These are phyloP conservation scores for Sporothrix variecibatus DNA, from an alignment of 2,329 filamentous ascomycete genomes.

Conservation along the genomic window DNA sequence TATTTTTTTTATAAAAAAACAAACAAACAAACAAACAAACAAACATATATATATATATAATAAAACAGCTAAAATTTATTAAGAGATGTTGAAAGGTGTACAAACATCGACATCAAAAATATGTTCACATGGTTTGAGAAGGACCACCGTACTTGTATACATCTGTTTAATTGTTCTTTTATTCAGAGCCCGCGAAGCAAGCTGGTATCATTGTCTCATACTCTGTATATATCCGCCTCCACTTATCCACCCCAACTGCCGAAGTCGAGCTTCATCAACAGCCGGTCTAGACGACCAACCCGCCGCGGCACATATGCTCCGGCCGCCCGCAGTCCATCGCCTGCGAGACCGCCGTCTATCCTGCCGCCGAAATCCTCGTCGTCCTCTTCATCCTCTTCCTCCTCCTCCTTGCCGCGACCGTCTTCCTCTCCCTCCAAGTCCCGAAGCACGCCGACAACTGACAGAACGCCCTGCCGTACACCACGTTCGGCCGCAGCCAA, in stretches of 20 bases:
- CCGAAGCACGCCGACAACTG: slow-evolving; percentile 61
- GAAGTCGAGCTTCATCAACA: slow-evolving; percentile 89
- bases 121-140: too few species aligned
- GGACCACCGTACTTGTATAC: neutral
- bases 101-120: neutral
- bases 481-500: slow-evolving; percentile 64
- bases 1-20: neutral
- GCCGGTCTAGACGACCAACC: slow-evolving; percentile 76
- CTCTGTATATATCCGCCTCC: neutral
- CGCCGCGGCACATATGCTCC: slow-evolving; percentile 68
- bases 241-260: slow-evolving; percentile 51
- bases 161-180: neutral
- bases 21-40: neutral
- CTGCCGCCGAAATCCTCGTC: slow-evolving; percentile 35
- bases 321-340: slow-evolving; percentile 42
- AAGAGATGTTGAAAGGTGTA: too few species aligned
- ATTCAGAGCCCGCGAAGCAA: neutral
- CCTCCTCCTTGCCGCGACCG: slow-evolving; percentile 37
- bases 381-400: slow-evolving; percentile 44
- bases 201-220: neutral
- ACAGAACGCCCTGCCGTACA: slow-evolving; percentile 68
- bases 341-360: slow-evolving; percentile 40
- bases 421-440: slow-evolving; percentile 37
- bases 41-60: too few species aligned
- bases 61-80: too few species aligned